These are phyloP conservation scores for Dictyostelium intermedium DNA, from an alignment of 78 protist species.

Conservation along the genomic window DNA sequence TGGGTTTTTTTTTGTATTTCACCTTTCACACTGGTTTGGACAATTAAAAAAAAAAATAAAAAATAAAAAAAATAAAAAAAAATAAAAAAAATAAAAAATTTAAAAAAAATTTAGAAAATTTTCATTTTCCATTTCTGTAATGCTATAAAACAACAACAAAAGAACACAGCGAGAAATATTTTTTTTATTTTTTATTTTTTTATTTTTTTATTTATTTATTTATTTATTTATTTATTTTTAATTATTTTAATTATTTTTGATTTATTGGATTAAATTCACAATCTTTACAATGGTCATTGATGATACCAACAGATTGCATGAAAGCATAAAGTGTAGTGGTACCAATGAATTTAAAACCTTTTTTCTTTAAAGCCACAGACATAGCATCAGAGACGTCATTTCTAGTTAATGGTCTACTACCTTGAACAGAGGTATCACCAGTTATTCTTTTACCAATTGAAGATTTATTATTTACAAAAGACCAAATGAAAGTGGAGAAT, in stretches of 20 bases:
- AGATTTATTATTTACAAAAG: conserved; percentile 3
- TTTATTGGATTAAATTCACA: conserved; percentile 16
- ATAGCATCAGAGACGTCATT: conserved; percentile 29
- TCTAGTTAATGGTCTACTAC: conserved; percentile 2
- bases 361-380: conserved; percentile 35
- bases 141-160: no score
- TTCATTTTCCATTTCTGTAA: not conserved
- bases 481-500: conserved; percentile 18
- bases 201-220: not conserved
- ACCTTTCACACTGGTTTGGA: not conserved
- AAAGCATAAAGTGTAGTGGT: conserved; percentile 67
- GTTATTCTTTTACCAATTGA: not conserved
- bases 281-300: conserved; percentile 24
- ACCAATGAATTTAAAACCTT: conserved; percentile 61
- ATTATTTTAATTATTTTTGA: no score
- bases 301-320: conserved; percentile 45
- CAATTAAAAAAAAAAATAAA: not conserved
- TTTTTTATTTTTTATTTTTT: no score
- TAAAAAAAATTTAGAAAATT: not conserved
- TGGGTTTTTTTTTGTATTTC: not conserved
- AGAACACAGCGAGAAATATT: no score
- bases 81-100: not conserved
- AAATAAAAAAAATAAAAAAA: not conserved
- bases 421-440: not conserved
- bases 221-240: no score